Base-by-base conservation (phyloP, 345 rosid genomes). In the Brassica nigra region DNA sequence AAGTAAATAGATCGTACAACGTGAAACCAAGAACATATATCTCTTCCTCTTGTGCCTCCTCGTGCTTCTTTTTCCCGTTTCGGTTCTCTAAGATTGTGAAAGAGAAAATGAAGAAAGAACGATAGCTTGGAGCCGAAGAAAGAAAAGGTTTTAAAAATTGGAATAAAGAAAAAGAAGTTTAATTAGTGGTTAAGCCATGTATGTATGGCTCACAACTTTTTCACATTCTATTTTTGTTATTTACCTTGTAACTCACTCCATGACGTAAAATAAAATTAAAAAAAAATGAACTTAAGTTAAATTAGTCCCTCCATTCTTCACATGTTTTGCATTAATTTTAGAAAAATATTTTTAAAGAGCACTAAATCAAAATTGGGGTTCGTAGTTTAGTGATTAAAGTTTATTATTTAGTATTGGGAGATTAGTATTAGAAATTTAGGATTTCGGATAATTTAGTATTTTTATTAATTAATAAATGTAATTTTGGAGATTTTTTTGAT, bases 111-210 rank as follows among this genome's bases (percentile, higher is more conserved):
- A 66, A 59, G 34, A 44, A 67, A 59, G 61, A 44, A 57, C 11
- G 12, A 49, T 73, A 67, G 64, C 78, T 79, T 73, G 82, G 44
- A 36, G 82, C 54, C 62, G 74, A 79, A 79, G 82, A 67, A 66
- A 73, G 37, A 58, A 49, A 66, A 52, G 30, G 68, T 67, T 11
- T 59, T 20, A 72, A 78, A 36, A 78, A 36, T 63, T 55, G 47
- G 66, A 78, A 70, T 8, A 44, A 7, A 8, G 58, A 28, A 71
- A 49, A 27, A 11, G 12, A 59, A 33, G 75, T 30, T 65, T 28
- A 29, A 65, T 29, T 23, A 65, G 31, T 71, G 59, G 72, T 39
- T 29, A 39, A 34, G 55, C 81, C 73, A 66, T 18, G 44, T 66
- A 58, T 72, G 73, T 77, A 18, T 18, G 18, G 18, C 62, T 29